phyloP scores from a whole-genome alignment of 495 filamentous ascomycete genomes.

The Lichina pygmaea region DNA sequence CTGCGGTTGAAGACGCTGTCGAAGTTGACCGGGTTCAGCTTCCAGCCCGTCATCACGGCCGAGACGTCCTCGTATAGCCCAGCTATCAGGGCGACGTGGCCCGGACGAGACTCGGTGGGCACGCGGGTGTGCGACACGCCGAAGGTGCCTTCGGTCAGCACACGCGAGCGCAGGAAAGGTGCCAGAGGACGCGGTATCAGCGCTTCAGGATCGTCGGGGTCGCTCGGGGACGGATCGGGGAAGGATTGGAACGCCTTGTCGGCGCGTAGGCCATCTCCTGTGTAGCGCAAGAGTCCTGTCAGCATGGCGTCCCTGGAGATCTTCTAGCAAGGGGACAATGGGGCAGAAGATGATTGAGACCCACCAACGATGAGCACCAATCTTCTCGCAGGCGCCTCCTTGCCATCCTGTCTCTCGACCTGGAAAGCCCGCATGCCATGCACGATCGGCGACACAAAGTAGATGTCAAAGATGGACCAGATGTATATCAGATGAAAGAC shows the following conservation, averaged over 20 bases:
- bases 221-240: slow-evolving; percentile 54
- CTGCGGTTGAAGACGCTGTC: slow-evolving; percentile 97
- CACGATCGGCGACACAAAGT: slow-evolving; percentile 95
- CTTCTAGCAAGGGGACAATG: not conserved
- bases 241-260: slow-evolving; percentile 95
- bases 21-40: slow-evolving; percentile 93
- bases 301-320: not conserved
- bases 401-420: slow-evolving; percentile 29
- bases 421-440: slow-evolving; percentile 70
- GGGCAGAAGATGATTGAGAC: slow-evolving; percentile 6
- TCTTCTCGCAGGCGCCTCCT: slow-evolving; percentile 61
- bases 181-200: slow-evolving; percentile 44
- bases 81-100: slow-evolving; percentile 93
- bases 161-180: slow-evolving; percentile 78
- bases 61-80: slow-evolving; percentile 97
- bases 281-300: not conserved
- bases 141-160: slow-evolving; percentile 82
- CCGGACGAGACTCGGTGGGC: slow-evolving; percentile 88
- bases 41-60: slow-evolving; percentile 93
- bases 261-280: slow-evolving; percentile 72
- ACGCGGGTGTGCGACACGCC: slow-evolving; percentile 95
- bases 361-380: slow-evolving; percentile 82
- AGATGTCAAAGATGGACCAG: slow-evolving; percentile 95
- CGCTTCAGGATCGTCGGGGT: slow-evolving; percentile 21
- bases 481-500: slow-evolving; percentile 89